These are phyloP conservation scores for Gynandropsis gynandra DNA, from an alignment of 345 rosid species.

Conservation along the genomic window DNA sequence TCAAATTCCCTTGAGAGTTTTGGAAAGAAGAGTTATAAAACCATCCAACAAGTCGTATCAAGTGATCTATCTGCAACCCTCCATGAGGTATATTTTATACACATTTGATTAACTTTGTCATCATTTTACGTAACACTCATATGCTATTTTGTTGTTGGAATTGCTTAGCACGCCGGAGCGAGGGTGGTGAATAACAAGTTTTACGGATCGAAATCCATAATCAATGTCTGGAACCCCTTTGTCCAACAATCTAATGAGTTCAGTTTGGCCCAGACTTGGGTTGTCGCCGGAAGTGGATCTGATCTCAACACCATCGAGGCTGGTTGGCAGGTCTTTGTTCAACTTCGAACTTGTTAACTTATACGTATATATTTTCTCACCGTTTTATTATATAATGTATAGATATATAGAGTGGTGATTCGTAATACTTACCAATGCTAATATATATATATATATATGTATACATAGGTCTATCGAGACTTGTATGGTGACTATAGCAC, in stretches of 20 bases:
- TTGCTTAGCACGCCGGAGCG: constrained; percentile 34
- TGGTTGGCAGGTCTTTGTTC: constrained; percentile 54
- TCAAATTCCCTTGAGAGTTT: constrained; percentile 35
- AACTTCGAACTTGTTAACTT: too few species aligned
- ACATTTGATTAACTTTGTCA: too few species aligned
- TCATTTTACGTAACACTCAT: neutral
- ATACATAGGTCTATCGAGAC: constrained; percentile 42
- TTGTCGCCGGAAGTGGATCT: constrained; percentile 35
- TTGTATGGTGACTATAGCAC: constrained; percentile 47
- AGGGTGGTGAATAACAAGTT: constrained; percentile 30
- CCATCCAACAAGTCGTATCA: constrained; percentile 28
- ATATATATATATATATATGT: neutral
- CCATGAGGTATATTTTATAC: constrained; percentile 20
- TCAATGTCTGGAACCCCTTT: constrained; percentile 48
- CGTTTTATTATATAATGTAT: too few species aligned
- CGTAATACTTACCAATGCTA: too few species aligned
- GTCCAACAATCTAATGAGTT: constrained; percentile 43
- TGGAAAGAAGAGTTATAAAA: constrained; percentile 34
- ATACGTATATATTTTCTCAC: too few species aligned
- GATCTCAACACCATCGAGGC: constrained; percentile 54
- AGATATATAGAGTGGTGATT: too few species aligned
- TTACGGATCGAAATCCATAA: constrained; percentile 43
- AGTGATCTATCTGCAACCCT: neutral
- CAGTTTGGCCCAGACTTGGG: constrained; percentile 50
- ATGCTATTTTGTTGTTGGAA: neutral